Evolutionary conservation across 2,329 filamentous ascomycete genomes (phyloP).

Genomic region (Atkinsonella hypoxylon): DNA sequence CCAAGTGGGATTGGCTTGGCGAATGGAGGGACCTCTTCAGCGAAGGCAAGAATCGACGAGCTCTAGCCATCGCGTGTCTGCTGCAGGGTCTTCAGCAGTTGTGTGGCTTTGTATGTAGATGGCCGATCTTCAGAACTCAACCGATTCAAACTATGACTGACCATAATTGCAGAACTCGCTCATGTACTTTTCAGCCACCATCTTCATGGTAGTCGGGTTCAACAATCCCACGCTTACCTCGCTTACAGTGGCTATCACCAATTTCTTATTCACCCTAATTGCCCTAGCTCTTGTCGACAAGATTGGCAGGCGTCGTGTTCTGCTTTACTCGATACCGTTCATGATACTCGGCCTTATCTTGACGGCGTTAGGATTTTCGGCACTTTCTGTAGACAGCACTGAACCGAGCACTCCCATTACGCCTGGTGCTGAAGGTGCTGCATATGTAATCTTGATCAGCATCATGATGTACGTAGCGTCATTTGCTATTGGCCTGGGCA

Average conservation of each 20-base stretch:
- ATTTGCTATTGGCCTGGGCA: constrained; percentile 80
- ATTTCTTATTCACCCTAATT: constrained; percentile 66
- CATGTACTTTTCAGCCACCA: constrained; percentile 84
- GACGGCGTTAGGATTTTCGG: constrained; percentile 61
- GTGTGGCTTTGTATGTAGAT: constrained; percentile 58
- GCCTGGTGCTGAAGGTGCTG: constrained; percentile 21
- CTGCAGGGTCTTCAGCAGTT: constrained; percentile 82
- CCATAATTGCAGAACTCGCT: constrained; percentile 53
- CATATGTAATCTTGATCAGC: constrained; percentile 53
- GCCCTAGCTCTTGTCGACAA: constrained; percentile 69
- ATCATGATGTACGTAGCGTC: constrained; percentile 76
- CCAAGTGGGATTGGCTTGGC: constrained; percentile 27
- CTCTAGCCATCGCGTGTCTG: constrained; percentile 73
- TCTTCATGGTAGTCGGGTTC: constrained; percentile 69
- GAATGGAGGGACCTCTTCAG: constrained; percentile 42
- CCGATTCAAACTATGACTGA: constrained; percentile 2
- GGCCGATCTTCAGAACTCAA: no score
- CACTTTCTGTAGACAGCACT: constrained; percentile 35
- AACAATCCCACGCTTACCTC: constrained; percentile 67
- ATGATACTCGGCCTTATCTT: constrained; percentile 65
- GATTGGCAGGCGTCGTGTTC: constrained; percentile 65
- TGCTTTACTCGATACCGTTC: constrained; percentile 72
- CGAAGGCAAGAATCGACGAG: constrained; percentile 55
- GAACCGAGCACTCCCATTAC: constrained; percentile 4
- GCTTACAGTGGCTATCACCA: constrained; percentile 69